Evolutionary conservation across 2,329 filamentous ascomycete species (phyloP), one percentile per base, ranked within the genome.

Genomic region (Clarireedia homoeocarpa): DNA sequence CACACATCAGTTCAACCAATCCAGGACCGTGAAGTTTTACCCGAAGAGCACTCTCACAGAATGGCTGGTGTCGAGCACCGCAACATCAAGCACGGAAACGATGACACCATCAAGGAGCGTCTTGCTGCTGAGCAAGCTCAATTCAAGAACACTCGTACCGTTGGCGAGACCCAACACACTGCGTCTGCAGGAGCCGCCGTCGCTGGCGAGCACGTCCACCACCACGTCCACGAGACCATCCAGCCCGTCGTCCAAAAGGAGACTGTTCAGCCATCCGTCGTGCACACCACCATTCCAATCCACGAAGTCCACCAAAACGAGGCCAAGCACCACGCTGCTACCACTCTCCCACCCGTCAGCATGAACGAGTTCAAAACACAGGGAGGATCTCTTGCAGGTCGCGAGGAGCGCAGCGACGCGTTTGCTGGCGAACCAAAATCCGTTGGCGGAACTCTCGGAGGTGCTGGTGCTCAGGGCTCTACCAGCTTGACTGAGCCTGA

Each of bases 201-300:
- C 46, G 75, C 75, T 38, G 82, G 81, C 52, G 82, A 86, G 71
- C 82, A 85, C 65, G 73, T 84, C 17, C 83, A 86, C 67, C 83
- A 85, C 67, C 81, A 68, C 36, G 65, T 69, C 1, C 66, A 66
- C 34, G 64, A 68, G 59, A 81, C 53, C 77, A 68, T 89, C 48
- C 84, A 89, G 68, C 86, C 86, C 0, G 78, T 89, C 0, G 74
- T 90, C 38, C 76, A 89, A 51, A 88, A 87, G 67, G 83, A 89
- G 62, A 82, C 79, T 1, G 74, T 89, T 27, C 80, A 86, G 61
- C 84, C 84, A 1, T 76, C 81, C 15, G 78, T 89, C 3, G 75
- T 88, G 1, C 87, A 90, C 73, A 89, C 83, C 24, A 88, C 84
- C 1, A 75, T 86, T 0, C 86, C 86, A 0, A 77, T 90, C 44